Conservation (phyloP, 2,329 filamentous ascomycete genomes). For the Pyricularia sp. region DNA sequence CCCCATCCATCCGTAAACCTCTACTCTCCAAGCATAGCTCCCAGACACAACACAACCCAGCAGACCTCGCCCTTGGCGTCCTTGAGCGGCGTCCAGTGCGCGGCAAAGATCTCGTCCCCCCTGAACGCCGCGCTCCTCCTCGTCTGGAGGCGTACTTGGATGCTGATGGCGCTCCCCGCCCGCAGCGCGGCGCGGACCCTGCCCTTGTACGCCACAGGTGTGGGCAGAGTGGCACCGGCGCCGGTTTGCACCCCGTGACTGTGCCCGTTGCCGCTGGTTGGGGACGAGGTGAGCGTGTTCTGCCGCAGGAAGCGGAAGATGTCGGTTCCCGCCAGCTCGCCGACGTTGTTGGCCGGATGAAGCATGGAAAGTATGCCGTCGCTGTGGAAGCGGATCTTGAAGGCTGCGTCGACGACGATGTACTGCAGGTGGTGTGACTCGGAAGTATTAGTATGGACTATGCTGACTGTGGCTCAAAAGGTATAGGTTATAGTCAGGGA, state of each 20-base stretch:
- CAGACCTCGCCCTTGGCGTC: conserved; percentile 11
- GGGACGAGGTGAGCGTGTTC: conserved; percentile 13
- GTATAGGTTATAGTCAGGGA: no score
- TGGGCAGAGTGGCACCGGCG: neutral
- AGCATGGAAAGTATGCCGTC: conserved; percentile 15
- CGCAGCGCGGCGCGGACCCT: conserved; percentile 16
- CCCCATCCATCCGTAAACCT: neutral
- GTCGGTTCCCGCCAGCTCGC: conserved; percentile 14
- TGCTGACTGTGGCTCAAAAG: neutral
- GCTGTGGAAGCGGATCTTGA: conserved; percentile 16
- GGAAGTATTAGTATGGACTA: neutral
- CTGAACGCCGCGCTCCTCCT: conserved; percentile 16
- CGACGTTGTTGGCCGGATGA: conserved; percentile 14
- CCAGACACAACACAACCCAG: conserved; percentile 11
- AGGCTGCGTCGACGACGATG: conserved; percentile 14
- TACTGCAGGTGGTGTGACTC: conserved; percentile 9
- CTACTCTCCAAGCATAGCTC: conserved; percentile 3
- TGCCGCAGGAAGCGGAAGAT: conserved; percentile 17
- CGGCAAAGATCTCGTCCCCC: conserved; percentile 14
- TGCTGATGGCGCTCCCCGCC: conserved; percentile 17
- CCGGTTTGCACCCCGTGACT: neutral
- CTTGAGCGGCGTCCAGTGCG: conserved; percentile 16
- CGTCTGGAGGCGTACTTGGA: conserved; percentile 17
- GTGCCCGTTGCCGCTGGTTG: neutral
- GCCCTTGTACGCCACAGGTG: conserved; percentile 14